These are phyloP conservation scores for Dendrobium huoshanense DNA, from an alignment of 106 monocot genomes.

Conservation along the genomic window DNA sequence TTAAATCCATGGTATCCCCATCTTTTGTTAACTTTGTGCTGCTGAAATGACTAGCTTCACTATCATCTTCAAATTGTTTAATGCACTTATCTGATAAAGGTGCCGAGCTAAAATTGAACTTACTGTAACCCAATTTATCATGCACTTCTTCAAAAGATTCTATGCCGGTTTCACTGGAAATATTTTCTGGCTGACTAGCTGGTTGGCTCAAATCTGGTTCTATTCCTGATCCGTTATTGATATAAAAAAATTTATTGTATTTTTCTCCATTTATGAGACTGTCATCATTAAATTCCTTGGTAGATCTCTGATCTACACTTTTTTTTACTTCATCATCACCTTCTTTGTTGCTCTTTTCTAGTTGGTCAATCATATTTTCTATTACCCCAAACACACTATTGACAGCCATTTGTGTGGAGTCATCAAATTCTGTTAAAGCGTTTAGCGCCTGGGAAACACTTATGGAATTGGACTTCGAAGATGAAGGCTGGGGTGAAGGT, in stretches of 20 bases:
- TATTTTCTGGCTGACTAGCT: slow-evolving; percentile 9
- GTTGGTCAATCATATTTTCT: slow-evolving; percentile 93
- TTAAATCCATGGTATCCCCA: slow-evolving; percentile 13
- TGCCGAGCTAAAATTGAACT: not conserved
- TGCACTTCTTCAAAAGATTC: slow-evolving; percentile 3
- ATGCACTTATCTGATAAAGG: slow-evolving; percentile 17
- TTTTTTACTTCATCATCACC: slow-evolving; percentile 17
- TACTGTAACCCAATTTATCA: slow-evolving; percentile 9
- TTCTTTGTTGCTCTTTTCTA: slow-evolving; percentile 57
- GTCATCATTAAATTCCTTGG: not conserved
- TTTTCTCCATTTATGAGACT: slow-evolving; percentile 9
- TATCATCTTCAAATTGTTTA: slow-evolving; percentile 9
- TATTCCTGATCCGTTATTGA: slow-evolving; percentile 4
- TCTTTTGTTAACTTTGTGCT: slow-evolving; percentile 12
- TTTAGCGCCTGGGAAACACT: slow-evolving; percentile 80
- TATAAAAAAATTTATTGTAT: slow-evolving; percentile 9
- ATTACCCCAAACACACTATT: slow-evolving; percentile 95
- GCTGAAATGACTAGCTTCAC: slow-evolving; percentile 6
- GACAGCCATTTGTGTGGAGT: slow-evolving; percentile 95
- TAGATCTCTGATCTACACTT: slow-evolving; percentile 15
- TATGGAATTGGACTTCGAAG: slow-evolving; percentile 32
- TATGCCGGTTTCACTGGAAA: slow-evolving; percentile 7
- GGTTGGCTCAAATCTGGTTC: slow-evolving; percentile 8
- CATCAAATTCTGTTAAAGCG: slow-evolving; percentile 91
- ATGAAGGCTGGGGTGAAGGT: slow-evolving; percentile 12